A percentile compares a stretch with the other conserved stretches of the same genome.
These are phyloP conservation scores for Phytopythium chamaehyphon DNA, from an alignment of 352 stramenopile species.

Conservation along the genomic window DNA sequence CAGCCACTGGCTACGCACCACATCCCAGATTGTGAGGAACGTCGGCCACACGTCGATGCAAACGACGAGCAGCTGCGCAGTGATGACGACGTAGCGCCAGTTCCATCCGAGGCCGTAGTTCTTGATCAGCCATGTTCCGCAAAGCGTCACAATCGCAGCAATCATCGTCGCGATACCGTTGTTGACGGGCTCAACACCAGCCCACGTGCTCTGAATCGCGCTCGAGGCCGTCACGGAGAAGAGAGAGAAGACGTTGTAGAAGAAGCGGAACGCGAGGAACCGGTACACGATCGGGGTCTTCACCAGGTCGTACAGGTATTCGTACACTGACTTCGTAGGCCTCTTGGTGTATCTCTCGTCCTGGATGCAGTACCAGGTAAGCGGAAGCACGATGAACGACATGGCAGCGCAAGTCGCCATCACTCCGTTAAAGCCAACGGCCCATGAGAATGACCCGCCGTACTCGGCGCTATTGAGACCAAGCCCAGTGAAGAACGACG, in stretches of 20 bases:
- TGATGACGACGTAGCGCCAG: constrained; percentile 41
- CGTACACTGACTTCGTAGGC: constrained; percentile 30
- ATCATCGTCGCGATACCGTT: constrained; percentile 49
- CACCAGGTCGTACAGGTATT: constrained; percentile 37
- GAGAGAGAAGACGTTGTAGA: constrained; percentile 40
- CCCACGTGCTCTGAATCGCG: constrained; percentile 55
- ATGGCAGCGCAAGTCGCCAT: constrained; percentile 38
- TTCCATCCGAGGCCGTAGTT: constrained; percentile 43
- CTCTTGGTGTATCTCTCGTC: constrained; percentile 23
- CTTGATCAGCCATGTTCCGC: constrained; percentile 31
- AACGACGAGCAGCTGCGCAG: constrained; percentile 41
- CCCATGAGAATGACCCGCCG: constrained; percentile 47
- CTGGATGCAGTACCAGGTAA: constrained; percentile 46
- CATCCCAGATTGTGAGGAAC: constrained; percentile 65
- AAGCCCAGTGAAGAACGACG: constrained; percentile 41
- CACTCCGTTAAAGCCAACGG: constrained; percentile 50
- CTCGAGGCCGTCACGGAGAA: constrained; percentile 47
- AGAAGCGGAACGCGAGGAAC: constrained; percentile 53
- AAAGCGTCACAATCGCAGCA: constrained; percentile 33
- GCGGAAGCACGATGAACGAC: constrained; percentile 30
- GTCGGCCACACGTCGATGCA: constrained; percentile 39
- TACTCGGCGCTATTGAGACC: constrained; percentile 49
- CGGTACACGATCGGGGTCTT: constrained; percentile 43
- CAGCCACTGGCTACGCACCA: constrained; percentile 65
- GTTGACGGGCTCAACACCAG: constrained; percentile 57